phyloP scores from a whole-genome alignment of 495 filamentous ascomycete species.

The Astrothelium macrocarpum region DNA sequence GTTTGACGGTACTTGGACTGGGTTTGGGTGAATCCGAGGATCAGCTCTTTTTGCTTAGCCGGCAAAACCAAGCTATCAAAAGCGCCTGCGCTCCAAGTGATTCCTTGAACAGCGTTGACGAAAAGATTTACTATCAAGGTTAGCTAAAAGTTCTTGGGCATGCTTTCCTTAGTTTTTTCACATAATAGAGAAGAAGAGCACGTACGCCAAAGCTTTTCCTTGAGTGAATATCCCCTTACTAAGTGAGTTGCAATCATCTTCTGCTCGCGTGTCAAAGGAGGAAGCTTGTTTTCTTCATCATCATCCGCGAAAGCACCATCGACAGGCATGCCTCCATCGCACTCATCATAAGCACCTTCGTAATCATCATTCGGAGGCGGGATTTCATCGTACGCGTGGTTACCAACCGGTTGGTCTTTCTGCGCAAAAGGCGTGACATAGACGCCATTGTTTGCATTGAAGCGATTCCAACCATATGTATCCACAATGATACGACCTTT shows the following conservation, averaged over 20 bases:
- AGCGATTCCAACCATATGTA: conserved; percentile 36
- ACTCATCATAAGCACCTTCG: conserved; percentile 21
- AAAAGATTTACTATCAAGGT: conserved; percentile 27
- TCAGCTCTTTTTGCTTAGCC: conserved; percentile 38
- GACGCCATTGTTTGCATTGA: conserved; percentile 31
- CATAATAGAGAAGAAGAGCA: conserved; percentile 15
- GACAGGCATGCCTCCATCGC: conserved; percentile 31
- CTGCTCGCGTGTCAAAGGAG: conserved; percentile 29
- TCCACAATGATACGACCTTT: conserved; percentile 50
- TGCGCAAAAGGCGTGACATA: conserved; percentile 22
- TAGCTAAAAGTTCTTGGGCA: not conserved
- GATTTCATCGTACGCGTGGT: conserved; percentile 3
- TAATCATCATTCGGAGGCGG: conserved; percentile 15
- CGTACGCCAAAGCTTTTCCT: conserved; percentile 37
- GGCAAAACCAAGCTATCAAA: conserved; percentile 41
- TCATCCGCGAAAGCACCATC: conserved; percentile 33
- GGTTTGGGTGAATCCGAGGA: conserved; percentile 43
- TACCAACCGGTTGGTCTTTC: conserved; percentile 16
- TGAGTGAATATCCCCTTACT: conserved; percentile 37
- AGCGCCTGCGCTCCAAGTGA: conserved; percentile 34
- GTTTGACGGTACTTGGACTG: conserved; percentile 33
- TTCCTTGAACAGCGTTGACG: conserved; percentile 34
- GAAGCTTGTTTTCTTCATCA: conserved; percentile 22
- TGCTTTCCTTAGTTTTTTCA: conserved; percentile 4
- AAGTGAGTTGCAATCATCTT: conserved; percentile 31